Conservation (phyloP, 2,329 filamentous ascomycete species). For the Monosporascus sp. region DNA sequence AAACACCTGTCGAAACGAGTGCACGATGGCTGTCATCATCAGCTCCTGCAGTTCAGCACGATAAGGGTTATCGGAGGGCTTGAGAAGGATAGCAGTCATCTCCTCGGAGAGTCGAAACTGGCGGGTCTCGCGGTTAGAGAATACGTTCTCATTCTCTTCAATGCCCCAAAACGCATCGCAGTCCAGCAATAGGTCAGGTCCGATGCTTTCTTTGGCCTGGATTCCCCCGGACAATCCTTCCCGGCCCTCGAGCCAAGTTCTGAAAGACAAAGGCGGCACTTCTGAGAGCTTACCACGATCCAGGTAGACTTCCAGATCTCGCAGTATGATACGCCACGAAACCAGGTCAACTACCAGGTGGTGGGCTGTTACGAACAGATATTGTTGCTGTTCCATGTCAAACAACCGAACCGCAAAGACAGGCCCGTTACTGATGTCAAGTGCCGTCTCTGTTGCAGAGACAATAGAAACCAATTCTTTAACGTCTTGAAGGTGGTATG, state of each 20-base stretch:
- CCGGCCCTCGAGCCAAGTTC: background rate
- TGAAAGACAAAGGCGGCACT: background rate
- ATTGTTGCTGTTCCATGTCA: background rate
- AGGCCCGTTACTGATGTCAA: background rate
- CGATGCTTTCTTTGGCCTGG: background rate
- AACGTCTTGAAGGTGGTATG: background rate
- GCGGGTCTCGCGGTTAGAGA: background rate
- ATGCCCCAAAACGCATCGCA: background rate
- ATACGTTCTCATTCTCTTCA: background rate
- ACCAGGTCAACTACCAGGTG: background rate
- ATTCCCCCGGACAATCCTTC: background rate
- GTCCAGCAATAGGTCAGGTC: background rate
- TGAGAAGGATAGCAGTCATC: background rate
- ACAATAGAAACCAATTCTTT: background rate
- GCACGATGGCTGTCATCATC: constrained; percentile 4
- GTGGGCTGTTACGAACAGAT: background rate
- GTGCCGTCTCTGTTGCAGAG: background rate
- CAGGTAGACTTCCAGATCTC: background rate
- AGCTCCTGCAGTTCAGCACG: constrained; percentile 5
- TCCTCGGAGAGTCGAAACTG: background rate
- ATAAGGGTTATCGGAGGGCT: background rate
- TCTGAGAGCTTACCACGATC: background rate
- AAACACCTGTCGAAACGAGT: constrained; percentile 6
- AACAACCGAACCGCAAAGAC: background rate
- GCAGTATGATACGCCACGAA: background rate